Base-by-base conservation (phyloP, 495 filamentous ascomycete species). In the Terfezia claveryi region DNA sequence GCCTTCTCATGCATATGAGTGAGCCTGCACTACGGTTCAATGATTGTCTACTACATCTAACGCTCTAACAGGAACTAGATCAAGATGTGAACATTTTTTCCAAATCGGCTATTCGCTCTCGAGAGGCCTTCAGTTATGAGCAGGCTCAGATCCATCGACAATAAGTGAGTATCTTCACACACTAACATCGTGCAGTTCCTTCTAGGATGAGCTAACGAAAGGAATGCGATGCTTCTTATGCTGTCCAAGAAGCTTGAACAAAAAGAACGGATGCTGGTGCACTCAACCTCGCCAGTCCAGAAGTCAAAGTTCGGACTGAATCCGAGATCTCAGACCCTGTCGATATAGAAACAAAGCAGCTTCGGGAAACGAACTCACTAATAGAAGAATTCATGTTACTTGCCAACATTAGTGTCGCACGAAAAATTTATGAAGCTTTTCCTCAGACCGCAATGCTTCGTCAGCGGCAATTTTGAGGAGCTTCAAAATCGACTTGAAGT, bases 351-450 rank as follows among this genome's bases (percentile, higher is more conserved):
- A 93, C 86, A 1, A 98, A 96, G 67, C 73, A 85, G 55, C 77
- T 83, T 56, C 78, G 96, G n/a, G 86, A 85, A 62, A 98, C 91
- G 54, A 96, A 95, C 72, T 95, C 88, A 23, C 75, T 98, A 8
- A 92, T 98, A 23, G 91, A 98, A 64, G 91, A 98, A 62, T 96
- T 98, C 73, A 98, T 98, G 91, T 75, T 96, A 63, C 84, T 96
- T 64, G 91, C 92, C 72, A 98, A 96, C 69, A 94, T 84, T 64
- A 85, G 79, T 57, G 91, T 98, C 23, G 91, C 87, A 8, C 71
- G 76, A 41, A 92, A 85, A 63, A 85, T 92, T 61, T 85, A 89
- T 70, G 74, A 80, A 53, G 77, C 86, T 11, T 96, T 94, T 71
- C 87, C 91, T 0, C 88, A 95, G 67, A 96, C 88, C 2, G 92